Conservation (phyloP, 306 rosid genomes). For the Urtica urens region DNA sequence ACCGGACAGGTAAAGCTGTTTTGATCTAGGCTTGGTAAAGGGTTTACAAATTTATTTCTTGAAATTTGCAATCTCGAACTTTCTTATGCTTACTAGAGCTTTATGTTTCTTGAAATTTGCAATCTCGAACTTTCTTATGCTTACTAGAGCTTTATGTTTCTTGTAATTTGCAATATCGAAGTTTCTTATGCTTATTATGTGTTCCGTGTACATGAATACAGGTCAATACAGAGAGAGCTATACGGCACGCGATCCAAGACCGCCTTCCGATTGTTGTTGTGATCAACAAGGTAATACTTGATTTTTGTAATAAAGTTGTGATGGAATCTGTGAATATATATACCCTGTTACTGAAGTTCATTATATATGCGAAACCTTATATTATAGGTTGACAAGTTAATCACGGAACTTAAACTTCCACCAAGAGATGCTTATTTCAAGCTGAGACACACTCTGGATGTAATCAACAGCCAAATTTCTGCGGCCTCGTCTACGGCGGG, state of each 20-base stretch:
- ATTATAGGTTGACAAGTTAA: constrained; percentile 79
- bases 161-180: no score
- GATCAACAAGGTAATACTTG: constrained; percentile 60
- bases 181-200: background rate
- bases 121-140: no score
- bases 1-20: no score
- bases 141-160: no score
- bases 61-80: no score
- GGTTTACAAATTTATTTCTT: no score
- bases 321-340: background rate
- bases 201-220: constrained; percentile 19
- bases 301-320: background rate
- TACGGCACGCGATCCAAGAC: constrained; percentile 95
- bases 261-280: constrained; percentile 82
- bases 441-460: constrained; percentile 84
- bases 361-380: constrained; percentile 11
- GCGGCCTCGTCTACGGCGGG: constrained; percentile 90
- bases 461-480: constrained; percentile 70
- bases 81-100: no score
- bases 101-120: no score
- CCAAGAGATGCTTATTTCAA: constrained; percentile 95
- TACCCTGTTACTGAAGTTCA: constrained; percentile 2
- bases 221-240: constrained; percentile 97
- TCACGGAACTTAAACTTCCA: constrained; percentile 89
- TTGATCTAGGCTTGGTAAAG: no score